A percentile compares a stretch with the other conserved stretches of the same genome.
Conservation (phyloP, 331 rosid species). For the Rhamnella rubrinervis region DNA sequence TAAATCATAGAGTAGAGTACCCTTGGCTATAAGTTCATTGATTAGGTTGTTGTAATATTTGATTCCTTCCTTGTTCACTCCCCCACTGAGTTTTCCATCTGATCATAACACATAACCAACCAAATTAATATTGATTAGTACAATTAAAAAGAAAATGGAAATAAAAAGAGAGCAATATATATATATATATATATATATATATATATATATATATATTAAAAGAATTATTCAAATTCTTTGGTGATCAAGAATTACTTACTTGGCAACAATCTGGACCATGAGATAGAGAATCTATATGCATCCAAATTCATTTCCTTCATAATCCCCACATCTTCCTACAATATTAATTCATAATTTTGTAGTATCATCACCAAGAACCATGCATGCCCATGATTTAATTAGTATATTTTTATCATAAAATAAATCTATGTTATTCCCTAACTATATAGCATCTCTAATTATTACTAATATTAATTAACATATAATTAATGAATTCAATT, state of each 20-base stretch:
- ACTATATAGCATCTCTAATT: too few species aligned
- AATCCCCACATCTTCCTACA: conserved; percentile 29
- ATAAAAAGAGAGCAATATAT: not conserved
- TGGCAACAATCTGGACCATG: conserved; percentile 32
- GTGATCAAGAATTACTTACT: conserved; percentile 1
- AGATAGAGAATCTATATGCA: conserved; percentile 34
- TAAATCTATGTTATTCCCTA: too few species aligned
- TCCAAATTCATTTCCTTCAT: conserved; percentile 26
- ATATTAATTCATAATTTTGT: not conserved
- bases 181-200: too few species aligned
- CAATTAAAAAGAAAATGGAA: not conserved
- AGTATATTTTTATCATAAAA: too few species aligned
- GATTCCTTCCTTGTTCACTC: conserved; percentile 27
- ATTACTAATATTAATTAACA: too few species aligned
- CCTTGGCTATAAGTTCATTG: conserved; percentile 11
- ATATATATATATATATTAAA: not conserved
- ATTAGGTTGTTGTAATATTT: conserved; percentile 28
- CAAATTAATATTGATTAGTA: not conserved
- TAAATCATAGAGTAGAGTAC: not conserved
- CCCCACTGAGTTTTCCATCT: conserved; percentile 34
- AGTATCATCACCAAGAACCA: not conserved
- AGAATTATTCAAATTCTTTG: too few species aligned
- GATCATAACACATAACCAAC: not conserved
- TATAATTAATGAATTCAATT: too few species aligned
- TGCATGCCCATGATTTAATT: too few species aligned